phyloP scores from a whole-genome alignment of 2,329 filamentous ascomycete species.

The Cladosporium cucumerinum region DNA sequence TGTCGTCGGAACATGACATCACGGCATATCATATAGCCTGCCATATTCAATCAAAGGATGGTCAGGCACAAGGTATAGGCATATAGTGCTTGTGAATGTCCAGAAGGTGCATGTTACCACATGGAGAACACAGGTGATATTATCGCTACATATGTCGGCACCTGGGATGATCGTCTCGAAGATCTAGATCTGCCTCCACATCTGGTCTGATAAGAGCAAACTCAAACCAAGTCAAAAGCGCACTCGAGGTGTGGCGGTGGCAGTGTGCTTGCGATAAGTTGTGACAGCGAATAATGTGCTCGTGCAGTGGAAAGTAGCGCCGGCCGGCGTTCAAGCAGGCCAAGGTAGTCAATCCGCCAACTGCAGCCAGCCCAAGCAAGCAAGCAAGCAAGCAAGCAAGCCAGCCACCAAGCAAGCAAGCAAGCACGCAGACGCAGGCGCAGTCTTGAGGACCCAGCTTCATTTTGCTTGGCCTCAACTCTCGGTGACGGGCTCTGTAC shows the following conservation, averaged over 20 bases:
- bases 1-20: not conserved
- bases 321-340: not conserved
- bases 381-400: not conserved
- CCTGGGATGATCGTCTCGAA: not conserved
- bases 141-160: not conserved
- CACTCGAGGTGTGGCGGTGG: not conserved
- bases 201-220: not conserved
- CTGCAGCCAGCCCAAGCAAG: not conserved
- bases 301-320: not conserved
- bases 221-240: not conserved
- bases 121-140: not conserved
- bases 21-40: not conserved
- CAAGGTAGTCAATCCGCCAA: not conserved
- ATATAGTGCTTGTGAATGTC: not conserved
- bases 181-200: not conserved
- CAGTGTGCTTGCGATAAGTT: not conserved
- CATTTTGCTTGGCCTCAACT: not conserved
- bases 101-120: not conserved
- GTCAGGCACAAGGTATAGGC: not conserved
- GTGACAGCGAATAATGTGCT: not conserved
- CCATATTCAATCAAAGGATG: not conserved
- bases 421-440: not conserved
- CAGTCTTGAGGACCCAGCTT: not conserved
- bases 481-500: not conserved
- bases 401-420: no score